Evolutionary conservation across 140 eudicot species (phyloP).

Genomic region (Ambrosia hybrid): DNA sequence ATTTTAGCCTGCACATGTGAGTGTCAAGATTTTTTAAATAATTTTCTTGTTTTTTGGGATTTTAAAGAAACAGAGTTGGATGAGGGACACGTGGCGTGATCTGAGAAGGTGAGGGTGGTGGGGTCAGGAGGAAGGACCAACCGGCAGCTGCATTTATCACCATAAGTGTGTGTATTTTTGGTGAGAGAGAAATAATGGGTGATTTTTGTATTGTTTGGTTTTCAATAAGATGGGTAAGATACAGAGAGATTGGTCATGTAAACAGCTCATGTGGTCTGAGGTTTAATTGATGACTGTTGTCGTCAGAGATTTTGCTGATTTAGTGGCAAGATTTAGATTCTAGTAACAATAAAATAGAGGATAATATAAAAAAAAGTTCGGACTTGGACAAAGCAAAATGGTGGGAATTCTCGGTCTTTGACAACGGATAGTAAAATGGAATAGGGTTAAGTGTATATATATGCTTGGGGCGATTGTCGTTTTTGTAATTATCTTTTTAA

Average conservation of each 20-base stretch:
- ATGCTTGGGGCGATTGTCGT: no score
- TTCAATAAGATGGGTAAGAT: slow-evolving; percentile 16
- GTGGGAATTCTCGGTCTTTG: no score
- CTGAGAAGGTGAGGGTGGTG: slow-evolving; percentile 8
- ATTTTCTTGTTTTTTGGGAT: neutral
- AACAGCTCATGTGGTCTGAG: slow-evolving; percentile 35
- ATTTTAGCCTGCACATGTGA: slow-evolving; percentile 19
- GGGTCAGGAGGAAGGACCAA: slow-evolving; percentile 22
- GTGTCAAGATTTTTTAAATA: slow-evolving; percentile 25
- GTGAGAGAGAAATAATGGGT: neutral
- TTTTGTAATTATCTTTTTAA: no score
- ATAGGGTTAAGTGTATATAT: no score
- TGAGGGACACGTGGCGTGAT: slow-evolving; percentile 22
- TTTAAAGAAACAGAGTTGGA: neutral
- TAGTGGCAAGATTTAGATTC: no score
- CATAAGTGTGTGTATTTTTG: slow-evolving; percentile 7
- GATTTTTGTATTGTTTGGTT: neutral
- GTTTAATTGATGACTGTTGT: slow-evolving; percentile 24
- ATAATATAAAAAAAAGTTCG: no score
- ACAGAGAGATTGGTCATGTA: slow-evolving; percentile 17
- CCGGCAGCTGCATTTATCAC: slow-evolving; percentile 26
- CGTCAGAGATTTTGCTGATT: slow-evolving; percentile 25
- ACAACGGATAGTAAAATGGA: no score
- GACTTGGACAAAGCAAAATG: no score
- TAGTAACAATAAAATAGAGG: no score